phyloP scores from a whole-genome alignment of 176 grass and related monocot genomes.

The Carex pumila region DNA sequence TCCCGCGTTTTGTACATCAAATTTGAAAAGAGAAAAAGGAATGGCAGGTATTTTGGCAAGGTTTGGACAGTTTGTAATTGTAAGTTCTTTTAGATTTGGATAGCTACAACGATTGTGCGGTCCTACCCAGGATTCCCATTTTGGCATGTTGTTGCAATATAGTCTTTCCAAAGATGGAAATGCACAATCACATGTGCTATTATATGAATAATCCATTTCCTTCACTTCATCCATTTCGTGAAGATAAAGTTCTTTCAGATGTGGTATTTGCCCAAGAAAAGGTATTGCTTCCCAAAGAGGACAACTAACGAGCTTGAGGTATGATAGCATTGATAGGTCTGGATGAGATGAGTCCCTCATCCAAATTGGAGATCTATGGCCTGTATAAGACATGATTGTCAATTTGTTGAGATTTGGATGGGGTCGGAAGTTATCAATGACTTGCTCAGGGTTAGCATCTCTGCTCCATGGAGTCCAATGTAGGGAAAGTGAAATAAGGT shows the following conservation, averaged over 20 bases:
- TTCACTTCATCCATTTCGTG: no score
- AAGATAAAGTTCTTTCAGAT: no score
- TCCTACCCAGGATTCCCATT: not conserved
- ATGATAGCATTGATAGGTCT: no score
- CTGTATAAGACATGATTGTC: not conserved
- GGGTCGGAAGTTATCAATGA: not conserved
- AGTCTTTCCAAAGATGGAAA: not conserved
- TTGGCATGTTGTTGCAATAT: not conserved
- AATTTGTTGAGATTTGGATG: not conserved
- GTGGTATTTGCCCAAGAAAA: no score
- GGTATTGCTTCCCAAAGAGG: no score
- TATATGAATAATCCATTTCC: no score
- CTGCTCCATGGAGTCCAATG: not conserved
- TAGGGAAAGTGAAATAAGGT: not conserved
- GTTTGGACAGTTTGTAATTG: constrained; percentile 4
- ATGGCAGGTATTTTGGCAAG: constrained; percentile 23
- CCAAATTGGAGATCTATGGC: not conserved
- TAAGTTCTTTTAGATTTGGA: constrained; percentile 16
- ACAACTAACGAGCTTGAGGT: no score
- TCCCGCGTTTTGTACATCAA: not conserved
- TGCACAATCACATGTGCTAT: not conserved
- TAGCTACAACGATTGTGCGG: constrained; percentile 15
- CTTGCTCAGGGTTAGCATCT: not conserved
- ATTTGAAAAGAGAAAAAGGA: constrained; percentile 12
- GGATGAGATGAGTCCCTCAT: not conserved